Base-by-base conservation (phyloP, 2,329 filamentous ascomycete species). In the Colletotrichum musicola region DNA sequence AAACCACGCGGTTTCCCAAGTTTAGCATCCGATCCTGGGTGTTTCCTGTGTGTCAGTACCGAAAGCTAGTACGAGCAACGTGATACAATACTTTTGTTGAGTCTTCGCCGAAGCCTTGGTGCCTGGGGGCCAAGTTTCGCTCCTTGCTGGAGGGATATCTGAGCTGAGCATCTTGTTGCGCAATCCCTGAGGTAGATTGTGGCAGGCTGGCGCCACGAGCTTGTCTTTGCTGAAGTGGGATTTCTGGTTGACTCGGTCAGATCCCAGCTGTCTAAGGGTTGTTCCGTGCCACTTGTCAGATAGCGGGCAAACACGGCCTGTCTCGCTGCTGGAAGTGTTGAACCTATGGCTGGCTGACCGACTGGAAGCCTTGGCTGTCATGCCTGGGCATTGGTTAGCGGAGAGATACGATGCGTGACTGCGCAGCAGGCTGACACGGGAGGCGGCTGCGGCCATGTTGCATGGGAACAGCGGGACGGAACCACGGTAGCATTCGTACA, bases 81-180 rank as follows among this genome's bases (percentile, higher is more conserved):
- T 53, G 38, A 54, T 38, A 46, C 38, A 38, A 18, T 22, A 7
- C 22, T 46, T 42, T 13, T n/a, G 49, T 42, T 22, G 20, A 30
- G 30, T n/a, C n/a, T 7, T 13, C 42, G 38, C 57, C 42, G 57
- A 62, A n/a, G 42, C 25, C 25, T 4, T 20, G 4, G 22, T 25
- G 20, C 9, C 46, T 25, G 30, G 38, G 18, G 20, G 22, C 14
- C 10, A 51, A 25, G 25, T 25, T 16, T 20, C 46, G 7, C 40
- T 38, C 44, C n/a, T 14, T 20, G 16, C 2, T 7, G 14, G 40
- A 20, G 10, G 46, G 44, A 55, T 7, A 49, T 56, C 50, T 56
- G 27, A 20, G 63, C 58, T 30, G 42, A 62, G 50, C 63, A 66
- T 62, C 20, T 50, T 27, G 55, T 35, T 50, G 20, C 49, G n/a